phyloP scores from a whole-genome alignment of 306 rosid species.

The Acacia acuminata region DNA sequence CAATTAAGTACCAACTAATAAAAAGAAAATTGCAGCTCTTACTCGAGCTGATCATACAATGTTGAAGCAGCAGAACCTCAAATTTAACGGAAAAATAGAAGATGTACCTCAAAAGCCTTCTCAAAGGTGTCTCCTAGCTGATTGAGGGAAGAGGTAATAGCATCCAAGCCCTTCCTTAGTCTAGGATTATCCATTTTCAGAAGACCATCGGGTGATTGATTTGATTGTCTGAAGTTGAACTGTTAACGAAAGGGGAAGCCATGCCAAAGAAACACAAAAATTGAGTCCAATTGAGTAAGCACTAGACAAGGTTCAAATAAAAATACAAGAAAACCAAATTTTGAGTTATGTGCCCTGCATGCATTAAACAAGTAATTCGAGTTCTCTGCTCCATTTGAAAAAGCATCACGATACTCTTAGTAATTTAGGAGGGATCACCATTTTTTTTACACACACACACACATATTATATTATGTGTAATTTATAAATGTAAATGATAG shows the following conservation, averaged over 20 bases:
- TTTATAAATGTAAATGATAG: not conserved
- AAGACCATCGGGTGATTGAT: slow-evolving; percentile 42
- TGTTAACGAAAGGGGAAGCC: slow-evolving; percentile 27
- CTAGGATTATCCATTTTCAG: slow-evolving; percentile 66
- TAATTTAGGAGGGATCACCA: not conserved
- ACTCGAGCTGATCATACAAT: not conserved
- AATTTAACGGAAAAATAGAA: not conserved
- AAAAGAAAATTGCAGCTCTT: not conserved
- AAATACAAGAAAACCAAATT: not conserved
- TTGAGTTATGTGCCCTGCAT: not conserved
- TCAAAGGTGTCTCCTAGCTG: slow-evolving; percentile 93
- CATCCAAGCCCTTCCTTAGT: slow-evolving; percentile 77
- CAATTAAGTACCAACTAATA: not conserved
- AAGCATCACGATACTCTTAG: not conserved
- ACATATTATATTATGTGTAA: too few species aligned
- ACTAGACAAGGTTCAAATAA: not conserved
- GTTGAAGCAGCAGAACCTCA: not conserved
- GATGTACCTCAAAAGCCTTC: slow-evolving; percentile 84
- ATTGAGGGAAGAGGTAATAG: slow-evolving; percentile 78
- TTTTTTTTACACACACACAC: too few species aligned
- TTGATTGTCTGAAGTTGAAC: slow-evolving; percentile 51
- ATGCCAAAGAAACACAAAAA: slow-evolving; percentile 15
- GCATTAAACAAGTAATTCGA: not conserved
- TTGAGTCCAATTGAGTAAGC: slow-evolving; percentile 4
- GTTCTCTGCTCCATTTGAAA: not conserved